A percentile compares a stretch with the other conserved stretches of the same genome.
These are phyloP conservation scores for Pythium vanterpoolii DNA, from an alignment of 352 stramenopile genomes.

Conservation along the genomic window DNA sequence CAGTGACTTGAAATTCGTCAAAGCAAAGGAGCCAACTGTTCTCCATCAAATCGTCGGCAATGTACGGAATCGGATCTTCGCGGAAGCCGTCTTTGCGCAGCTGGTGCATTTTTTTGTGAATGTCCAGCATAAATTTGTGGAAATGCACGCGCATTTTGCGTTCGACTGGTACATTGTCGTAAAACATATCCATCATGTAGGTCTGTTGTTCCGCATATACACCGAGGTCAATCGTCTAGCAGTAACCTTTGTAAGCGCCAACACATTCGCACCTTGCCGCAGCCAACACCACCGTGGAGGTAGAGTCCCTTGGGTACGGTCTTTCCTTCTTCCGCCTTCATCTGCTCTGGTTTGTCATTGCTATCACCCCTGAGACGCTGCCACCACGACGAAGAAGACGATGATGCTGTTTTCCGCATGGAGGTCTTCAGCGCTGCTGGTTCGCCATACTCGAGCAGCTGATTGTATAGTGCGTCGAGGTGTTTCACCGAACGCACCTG, in stretches of 20 bases:
- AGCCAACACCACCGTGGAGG: constrained; percentile 94
- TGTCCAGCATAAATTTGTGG: constrained; percentile 97
- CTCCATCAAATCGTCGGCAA: constrained; percentile 84
- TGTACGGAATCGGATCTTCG: constrained; percentile 76
- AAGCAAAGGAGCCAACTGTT: constrained; percentile 94
- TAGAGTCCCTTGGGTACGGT: constrained; percentile 92
- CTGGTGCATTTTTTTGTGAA: constrained; percentile 94
- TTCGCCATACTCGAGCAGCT: constrained; percentile 50
- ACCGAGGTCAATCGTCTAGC: neutral
- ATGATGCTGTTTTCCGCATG: neutral
- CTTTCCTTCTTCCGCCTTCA: neutral
- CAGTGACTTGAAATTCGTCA: constrained; percentile 98
- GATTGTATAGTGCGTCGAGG: constrained; percentile 56
- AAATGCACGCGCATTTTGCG: constrained; percentile 94
- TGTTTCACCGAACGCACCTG: constrained; percentile 64
- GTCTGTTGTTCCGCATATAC: constrained; percentile 50
- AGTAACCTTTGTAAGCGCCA: neutral
- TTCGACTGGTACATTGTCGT: constrained; percentile 65
- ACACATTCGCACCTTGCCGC: constrained; percentile 75
- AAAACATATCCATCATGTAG: constrained; percentile 98
- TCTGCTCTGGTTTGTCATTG: constrained; percentile 1
- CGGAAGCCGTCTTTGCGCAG: constrained; percentile 86
- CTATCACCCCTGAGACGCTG: constrained; percentile 38
- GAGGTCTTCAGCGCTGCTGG: constrained; percentile 18
- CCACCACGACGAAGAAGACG: constrained; percentile 48